Base-by-base conservation (phyloP, 23 red algal genomes). In the Gracilaria gracilis region DNA sequence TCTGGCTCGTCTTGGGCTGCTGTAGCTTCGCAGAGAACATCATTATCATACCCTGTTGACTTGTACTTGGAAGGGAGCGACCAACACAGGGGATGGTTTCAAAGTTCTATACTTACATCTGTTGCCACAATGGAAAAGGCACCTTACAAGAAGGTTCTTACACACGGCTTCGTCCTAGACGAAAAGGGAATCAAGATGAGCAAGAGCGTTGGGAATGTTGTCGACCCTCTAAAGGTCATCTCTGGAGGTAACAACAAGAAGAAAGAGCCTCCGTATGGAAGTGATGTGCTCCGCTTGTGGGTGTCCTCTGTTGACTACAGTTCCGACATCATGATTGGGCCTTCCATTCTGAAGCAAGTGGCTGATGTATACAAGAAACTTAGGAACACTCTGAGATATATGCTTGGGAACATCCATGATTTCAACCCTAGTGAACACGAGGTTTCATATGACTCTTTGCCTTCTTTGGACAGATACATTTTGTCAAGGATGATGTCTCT, bases 61-160 rank as follows among this genome's bases (percentile, higher is more conserved):
- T 46, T 99, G 36, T 99, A 99, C 59, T 81, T 99, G 61, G 97
- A 99, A 81, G 97, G 97, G 8, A 88, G 85, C 9, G 97, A 99
- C 73, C 97, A 99, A 67, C 97, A 99, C 75, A 91, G 97, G 27
- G 97, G 97, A 14, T 99, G 97, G 97, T 99, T 99, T 91, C 97
- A 99, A 87, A 96, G 93, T 9, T 93, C 89, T 31, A 89, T 99
- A n/a, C 67, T 99, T 37, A 99, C 97, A 34, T 99, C 94, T 71
- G 94, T 99, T 17, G 97, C 97, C 16, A 91, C 94, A 20, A 67
- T 67, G 57, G 87, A 92, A 36, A 33, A 50, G 33, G 97, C 97
- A 4, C 97, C 97, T 27, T 99, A 94, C 86, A 83, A 77, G 59
- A 71, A 84, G 29, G 97, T 96, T 20, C 90, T 99, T 4, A 99